These are phyloP conservation scores for Aphanomyces stellatus DNA, from an alignment of 352 stramenopile species.

Conservation along the genomic window DNA sequence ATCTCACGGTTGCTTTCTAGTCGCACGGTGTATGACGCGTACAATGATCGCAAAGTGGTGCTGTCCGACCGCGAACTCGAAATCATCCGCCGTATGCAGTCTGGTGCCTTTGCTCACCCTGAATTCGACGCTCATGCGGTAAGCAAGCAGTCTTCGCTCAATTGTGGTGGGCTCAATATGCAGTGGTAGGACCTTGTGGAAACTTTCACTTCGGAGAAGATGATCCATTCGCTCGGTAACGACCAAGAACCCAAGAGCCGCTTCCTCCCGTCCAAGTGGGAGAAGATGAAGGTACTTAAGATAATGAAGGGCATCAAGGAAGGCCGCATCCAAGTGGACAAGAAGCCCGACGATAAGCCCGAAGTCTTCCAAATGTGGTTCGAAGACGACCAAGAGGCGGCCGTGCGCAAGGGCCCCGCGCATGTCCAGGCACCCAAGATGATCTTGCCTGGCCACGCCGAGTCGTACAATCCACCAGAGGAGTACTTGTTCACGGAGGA, in stretches of 20 bases:
- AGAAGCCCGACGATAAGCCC: conserved; percentile 88
- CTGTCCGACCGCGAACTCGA: conserved; percentile 96
- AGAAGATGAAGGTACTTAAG: conserved; percentile 96
- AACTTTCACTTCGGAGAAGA: conserved; percentile 83
- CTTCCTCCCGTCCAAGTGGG: conserved; percentile 96
- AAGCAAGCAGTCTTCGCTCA: neutral
- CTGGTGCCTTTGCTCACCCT: conserved; percentile 84
- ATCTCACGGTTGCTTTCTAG: conserved; percentile 25
- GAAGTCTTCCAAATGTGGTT: conserved; percentile 91
- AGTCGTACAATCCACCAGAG: conserved; percentile 98
- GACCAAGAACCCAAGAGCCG: conserved; percentile 86
- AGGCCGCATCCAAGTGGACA: conserved; percentile 89
- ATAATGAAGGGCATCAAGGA: conserved; percentile 96
- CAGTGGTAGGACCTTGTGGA: conserved; percentile 66
- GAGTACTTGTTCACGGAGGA: conserved; percentile 98
- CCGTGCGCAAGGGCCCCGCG: conserved; percentile 88
- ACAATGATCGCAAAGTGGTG: conserved; percentile 97
- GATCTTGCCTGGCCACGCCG: conserved; percentile 94
- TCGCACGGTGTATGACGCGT: conserved; percentile 96
- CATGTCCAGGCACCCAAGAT: conserved; percentile 98
- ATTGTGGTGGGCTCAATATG: neutral
- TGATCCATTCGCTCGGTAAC: conserved; percentile 83
- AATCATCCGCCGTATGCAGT: conserved; percentile 96
- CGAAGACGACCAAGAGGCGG: conserved; percentile 76
- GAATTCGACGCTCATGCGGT: conserved; percentile 86